A percentile compares a stretch with the other conserved stretches of the same genome.
Conservation (phyloP, 345 rosid species). For the Odontarrhena argentea region DNA sequence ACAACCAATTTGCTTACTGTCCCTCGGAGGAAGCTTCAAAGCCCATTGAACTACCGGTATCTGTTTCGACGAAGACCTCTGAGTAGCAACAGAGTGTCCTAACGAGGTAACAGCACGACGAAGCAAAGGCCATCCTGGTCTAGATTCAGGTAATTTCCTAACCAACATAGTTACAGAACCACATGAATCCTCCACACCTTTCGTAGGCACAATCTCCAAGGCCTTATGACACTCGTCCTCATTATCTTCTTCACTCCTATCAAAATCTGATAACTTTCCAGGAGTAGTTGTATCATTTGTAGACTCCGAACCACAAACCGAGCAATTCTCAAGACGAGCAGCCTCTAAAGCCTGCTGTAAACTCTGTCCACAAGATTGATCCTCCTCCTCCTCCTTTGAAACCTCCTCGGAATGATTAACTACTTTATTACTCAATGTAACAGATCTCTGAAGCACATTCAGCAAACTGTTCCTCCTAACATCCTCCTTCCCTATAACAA, state of each 20-base stretch:
- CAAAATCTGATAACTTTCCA: constrained; percentile 15
- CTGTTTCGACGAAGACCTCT: constrained; percentile 50
- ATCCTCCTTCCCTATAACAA: constrained; percentile 54
- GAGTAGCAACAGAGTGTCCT: constrained; percentile 33
- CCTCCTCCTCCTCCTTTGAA: constrained; percentile 26
- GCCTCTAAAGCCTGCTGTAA: constrained; percentile 52
- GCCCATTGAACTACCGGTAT: constrained; percentile 77
- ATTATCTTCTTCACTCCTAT: constrained; percentile 29
- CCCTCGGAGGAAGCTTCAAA: constrained; percentile 58
- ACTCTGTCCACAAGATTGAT: constrained; percentile 37
- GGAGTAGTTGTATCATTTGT: constrained; percentile 20
- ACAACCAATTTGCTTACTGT: constrained; percentile 39
- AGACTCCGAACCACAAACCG: constrained; percentile 55
- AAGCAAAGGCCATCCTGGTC: constrained; percentile 90
- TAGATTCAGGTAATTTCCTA: constrained; percentile 55
- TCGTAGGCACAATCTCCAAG: constrained; percentile 61
- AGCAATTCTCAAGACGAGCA: constrained; percentile 52
- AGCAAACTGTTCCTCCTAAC: constrained; percentile 51
- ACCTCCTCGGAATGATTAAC: constrained; percentile 37
- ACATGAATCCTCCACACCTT: constrained; percentile 42
- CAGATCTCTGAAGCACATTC: constrained; percentile 57
- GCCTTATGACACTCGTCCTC: constrained; percentile 45
- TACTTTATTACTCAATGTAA: constrained; percentile 52
- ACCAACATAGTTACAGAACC: constrained; percentile 49
- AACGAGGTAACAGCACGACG: constrained; percentile 48